Evolutionary conservation across 2,329 filamentous ascomycete species (phyloP).

Genomic region (Claviceps lovelessii): DNA sequence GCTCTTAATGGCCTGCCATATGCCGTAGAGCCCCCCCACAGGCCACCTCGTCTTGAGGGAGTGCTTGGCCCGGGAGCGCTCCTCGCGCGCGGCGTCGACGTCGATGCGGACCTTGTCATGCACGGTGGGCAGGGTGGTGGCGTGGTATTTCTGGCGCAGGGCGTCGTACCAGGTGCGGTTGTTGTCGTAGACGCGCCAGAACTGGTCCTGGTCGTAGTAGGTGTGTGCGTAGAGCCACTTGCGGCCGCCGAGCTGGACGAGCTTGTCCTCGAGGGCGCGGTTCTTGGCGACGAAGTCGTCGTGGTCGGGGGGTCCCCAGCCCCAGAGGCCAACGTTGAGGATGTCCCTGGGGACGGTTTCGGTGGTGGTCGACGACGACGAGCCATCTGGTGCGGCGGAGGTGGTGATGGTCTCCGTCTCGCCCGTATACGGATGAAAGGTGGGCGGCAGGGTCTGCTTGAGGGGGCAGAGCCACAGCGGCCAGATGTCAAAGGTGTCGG

Average conservation of each 20-base stretch:
- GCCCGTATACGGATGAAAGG: conserved; percentile 40
- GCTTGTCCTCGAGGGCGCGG: conserved; percentile 53
- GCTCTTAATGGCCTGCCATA: conserved; percentile 44
- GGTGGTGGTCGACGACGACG: background rate
- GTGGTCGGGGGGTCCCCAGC: conserved; percentile 47
- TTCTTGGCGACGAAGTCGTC: conserved; percentile 55
- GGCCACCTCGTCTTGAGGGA: conserved; percentile 37
- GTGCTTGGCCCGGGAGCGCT: conserved; percentile 24
- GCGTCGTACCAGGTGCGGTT: conserved; percentile 44
- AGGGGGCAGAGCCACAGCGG: conserved; percentile 47
- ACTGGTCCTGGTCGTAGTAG: conserved; percentile 62
- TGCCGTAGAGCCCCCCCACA: conserved; percentile 43
- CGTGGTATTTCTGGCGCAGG: conserved; percentile 48
- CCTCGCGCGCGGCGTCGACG: conserved; percentile 28
- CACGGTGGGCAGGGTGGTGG: conserved; percentile 47
- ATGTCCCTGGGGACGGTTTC: conserved; percentile 20
- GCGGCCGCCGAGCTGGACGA: conserved; percentile 55
- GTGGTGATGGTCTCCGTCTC: conserved; percentile 12
- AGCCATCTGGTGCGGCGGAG: too few relatives aligned
- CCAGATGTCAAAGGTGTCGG: conserved; percentile 38
- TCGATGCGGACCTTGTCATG: conserved; percentile 56
- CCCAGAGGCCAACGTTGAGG: conserved; percentile 64
- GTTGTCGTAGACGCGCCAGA: conserved; percentile 47
- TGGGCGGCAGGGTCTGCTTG: conserved; percentile 32
- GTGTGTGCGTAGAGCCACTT: conserved; percentile 84